These are phyloP conservation scores for Calonectria pseudoturangicola DNA, from an alignment of 2,329 filamentous ascomycete species.

Conservation along the genomic window DNA sequence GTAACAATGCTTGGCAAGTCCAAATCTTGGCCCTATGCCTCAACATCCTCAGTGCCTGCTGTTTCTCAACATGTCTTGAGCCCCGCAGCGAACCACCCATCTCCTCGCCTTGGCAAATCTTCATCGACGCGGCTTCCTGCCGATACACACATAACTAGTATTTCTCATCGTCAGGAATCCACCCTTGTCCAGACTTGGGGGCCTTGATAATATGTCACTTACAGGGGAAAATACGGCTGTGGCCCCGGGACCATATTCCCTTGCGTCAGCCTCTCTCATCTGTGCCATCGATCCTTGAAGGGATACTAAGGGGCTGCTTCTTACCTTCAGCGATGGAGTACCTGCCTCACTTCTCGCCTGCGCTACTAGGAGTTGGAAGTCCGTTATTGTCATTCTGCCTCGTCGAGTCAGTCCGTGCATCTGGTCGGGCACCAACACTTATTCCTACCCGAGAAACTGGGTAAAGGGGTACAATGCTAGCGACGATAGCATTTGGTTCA, in stretches of 20 bases:
- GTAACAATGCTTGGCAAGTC: constrained; percentile 20
- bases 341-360: constrained; percentile 73
- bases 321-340: constrained; percentile 74
- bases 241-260: neutral
- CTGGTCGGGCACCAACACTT: neutral
- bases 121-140: constrained; percentile 69
- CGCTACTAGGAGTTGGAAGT: constrained; percentile 74
- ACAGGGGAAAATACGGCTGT: constrained; percentile 78
- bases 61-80: constrained; percentile 2
- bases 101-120: constrained; percentile 17
- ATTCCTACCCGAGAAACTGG: constrained; percentile 66
- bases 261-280: constrained; percentile 30
- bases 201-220: constrained; percentile 56
- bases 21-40: neutral
- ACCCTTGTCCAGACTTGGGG: neutral
- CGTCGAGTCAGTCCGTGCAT: constrained; percentile 27
- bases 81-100: constrained; percentile 21
- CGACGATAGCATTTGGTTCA: constrained; percentile 72
- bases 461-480: constrained; percentile 75
- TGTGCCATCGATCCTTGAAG: neutral
- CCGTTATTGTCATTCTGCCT: constrained; percentile 73
- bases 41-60: constrained; percentile 6
- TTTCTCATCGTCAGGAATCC: constrained; percentile 39
- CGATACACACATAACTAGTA: constrained; percentile 77
- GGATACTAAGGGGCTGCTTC: constrained; percentile 38